phyloP scores from a whole-genome alignment of 345 rosid genomes.

The sweet orange (Citrus sinensis) region DNA sequence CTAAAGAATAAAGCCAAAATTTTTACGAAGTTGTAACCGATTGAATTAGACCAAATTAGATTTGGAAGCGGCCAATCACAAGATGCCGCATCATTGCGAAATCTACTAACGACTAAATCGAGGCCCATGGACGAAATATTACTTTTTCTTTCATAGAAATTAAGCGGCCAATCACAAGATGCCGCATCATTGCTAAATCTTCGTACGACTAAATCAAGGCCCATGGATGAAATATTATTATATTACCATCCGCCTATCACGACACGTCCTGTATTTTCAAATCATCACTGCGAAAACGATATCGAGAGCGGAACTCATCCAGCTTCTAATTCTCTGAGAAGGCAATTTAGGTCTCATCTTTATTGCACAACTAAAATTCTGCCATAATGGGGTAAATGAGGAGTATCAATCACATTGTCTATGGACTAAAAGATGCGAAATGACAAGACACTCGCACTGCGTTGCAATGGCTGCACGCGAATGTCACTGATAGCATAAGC shows the following conservation, averaged over 20 bases:
- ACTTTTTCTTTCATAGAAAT: not conserved
- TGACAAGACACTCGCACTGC: not conserved
- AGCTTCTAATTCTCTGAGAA: not conserved
- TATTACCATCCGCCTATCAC: not conserved
- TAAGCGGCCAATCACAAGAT: too few relatives aligned
- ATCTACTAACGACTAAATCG: not conserved
- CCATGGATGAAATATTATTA: not conserved
- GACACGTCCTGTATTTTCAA: too few relatives aligned
- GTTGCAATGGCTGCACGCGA: not conserved
- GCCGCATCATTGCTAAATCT: conserved; percentile 13
- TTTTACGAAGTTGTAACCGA: not conserved
- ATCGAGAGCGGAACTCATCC: too few relatives aligned
- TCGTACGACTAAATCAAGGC: not conserved
- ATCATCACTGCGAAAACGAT: too few relatives aligned
- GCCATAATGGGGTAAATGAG: too few relatives aligned
- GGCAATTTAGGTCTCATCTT: not conserved
- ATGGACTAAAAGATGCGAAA: not conserved
- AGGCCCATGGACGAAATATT: not conserved
- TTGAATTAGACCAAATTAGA: not conserved
- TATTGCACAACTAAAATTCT: not conserved
- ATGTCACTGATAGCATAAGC: too few relatives aligned
- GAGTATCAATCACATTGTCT: not conserved
- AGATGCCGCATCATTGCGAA: conserved; percentile 12
- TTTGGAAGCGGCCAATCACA: not conserved
- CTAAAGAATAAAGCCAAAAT: not conserved